phyloP scores from a whole-genome alignment of 768 basidiomycete genomes.

The Tulasnella sp. region DNA sequence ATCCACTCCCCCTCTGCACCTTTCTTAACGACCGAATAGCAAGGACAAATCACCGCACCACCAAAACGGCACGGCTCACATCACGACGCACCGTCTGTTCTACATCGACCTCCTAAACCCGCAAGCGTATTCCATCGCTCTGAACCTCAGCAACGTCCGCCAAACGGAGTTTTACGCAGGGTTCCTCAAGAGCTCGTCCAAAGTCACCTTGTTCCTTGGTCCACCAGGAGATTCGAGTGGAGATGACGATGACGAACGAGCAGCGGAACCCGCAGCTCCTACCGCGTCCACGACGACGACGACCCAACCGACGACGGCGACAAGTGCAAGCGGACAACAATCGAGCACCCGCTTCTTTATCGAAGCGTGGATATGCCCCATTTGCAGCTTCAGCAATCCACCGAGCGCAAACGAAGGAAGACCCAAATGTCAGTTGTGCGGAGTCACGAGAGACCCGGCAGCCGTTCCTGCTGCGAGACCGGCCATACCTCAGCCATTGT shows the following conservation, averaged over 20 bases:
- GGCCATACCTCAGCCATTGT: not conserved
- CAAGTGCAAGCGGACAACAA: not conserved
- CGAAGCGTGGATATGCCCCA: conserved; percentile 79
- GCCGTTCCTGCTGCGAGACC: conserved; percentile 6
- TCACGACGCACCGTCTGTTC: conserved; percentile 85
- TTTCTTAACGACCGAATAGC: conserved; percentile 51
- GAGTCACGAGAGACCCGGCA: conserved; percentile 56
- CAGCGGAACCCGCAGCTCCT: not conserved
- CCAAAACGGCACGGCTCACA: conserved; percentile 70
- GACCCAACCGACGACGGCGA: not conserved
- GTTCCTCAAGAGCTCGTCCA: conserved; percentile 85
- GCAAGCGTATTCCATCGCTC: conserved; percentile 60
- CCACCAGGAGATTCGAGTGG: conserved; percentile 8
- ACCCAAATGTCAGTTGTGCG: conserved; percentile 71
- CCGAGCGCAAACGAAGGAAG: conserved; percentile 51
- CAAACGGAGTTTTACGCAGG: conserved; percentile 90
- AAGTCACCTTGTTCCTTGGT: conserved; percentile 75
- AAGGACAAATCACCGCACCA: conserved; percentile 80
- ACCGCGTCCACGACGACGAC: not conserved
- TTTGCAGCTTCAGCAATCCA: conserved; percentile 85
- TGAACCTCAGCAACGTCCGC: conserved; percentile 65
- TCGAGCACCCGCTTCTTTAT: conserved; percentile 10
- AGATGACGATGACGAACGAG: not conserved
- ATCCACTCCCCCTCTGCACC: not conserved
- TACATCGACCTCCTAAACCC: conserved; percentile 65